Base-by-base conservation (phyloP, 23 red algal genomes). In the Gracilaria vermiculophylla region DNA sequence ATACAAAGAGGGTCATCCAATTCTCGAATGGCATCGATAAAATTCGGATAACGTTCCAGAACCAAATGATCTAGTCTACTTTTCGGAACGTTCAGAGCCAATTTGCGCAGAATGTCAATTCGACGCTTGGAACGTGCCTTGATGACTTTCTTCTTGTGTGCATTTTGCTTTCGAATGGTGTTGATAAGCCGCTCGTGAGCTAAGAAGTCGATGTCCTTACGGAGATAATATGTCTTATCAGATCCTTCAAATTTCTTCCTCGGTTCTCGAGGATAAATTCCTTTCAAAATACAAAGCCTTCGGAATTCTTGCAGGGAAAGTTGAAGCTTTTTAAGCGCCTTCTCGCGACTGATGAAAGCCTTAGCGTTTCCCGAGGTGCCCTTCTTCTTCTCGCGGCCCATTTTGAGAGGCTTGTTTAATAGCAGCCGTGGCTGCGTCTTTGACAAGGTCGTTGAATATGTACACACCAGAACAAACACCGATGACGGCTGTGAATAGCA, bases 231-330 rank as follows among this genome's bases (percentile, higher is more conserved):
- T 12, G 97, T 99, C 80, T 93, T 94, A 48, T 73, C 61, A 16
- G 85, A 52, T 19, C 92, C 92, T 49, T 93, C 91, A 16, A 93
- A 49, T 71, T 99, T 99, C 75, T 99, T 99, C 32, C 77, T 69
- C 0, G 97, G 97, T 50, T 95, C 92, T 69, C 97, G 80, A 13
- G 97, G 97, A 74, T 91, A 95, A 61, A 95, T 95, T 24, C 97
- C 97, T 88, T 99, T 99, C 33, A 99, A 78, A 29, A 99, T 95
- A 62, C 97, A 99, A 13, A 99, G 76, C 11, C 94, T 85, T 6
- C 94, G 97, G 67, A 95, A 99, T 24, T 94, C 91, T 43, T 33
- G 79, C 9, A 99, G 66, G 10, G 81, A 86, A 47, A 99, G 78
- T 48, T 99, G 97, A 1, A 99, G 85, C 70, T 95, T 99, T 41